Evolutionary conservation across 2,329 filamentous ascomycete species (phyloP), one percentile per base, ranked within the genome.

Genomic region (Penicillium sp.): DNA sequence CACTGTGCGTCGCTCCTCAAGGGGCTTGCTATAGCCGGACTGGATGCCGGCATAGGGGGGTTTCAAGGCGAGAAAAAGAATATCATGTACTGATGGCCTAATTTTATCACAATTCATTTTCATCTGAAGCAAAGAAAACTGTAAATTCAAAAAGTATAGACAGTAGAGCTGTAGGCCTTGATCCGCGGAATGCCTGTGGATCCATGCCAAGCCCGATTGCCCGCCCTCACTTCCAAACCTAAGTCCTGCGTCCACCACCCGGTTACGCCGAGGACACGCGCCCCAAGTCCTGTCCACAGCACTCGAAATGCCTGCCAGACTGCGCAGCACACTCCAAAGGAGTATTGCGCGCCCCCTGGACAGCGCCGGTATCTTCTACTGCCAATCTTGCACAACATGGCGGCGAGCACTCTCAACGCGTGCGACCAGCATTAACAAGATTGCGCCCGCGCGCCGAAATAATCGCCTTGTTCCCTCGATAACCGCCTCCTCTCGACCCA

Each of bases 331-430:
- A 60, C 68, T 77, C 53, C 42, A 69, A 44, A 71, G 66, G 68
- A 72, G 71, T 69, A 63, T 76, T 48, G 62, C 64, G 57, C 68
- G 66, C 52, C 55, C 68, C n/a, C 53, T 67, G 53, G 67, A 67
- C 39, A 61, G 49, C 26, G 57, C 58, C 4, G 55, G 64, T 44
- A 61, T 71, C 29, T 74, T 75, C 57, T 72, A 72, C 62, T 79
- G 76, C 56, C 75, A 75, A 2, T 77, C 76, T 14, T 79, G 77
- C 65, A 69, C 74, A 33, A 72, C 64, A 61, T 71, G 72, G 67
- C 67, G 71, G 54, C 72, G 70, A 46, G 61, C 63, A 13, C 61
- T 72, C 51, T 64, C 70, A 53, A 71, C 72, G 65, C 69, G 67
- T 65, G 53, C 19, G 19, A 19, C 44, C 48, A 55, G 33, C 58